Conservation (phyloP, 2,329 filamentous ascomycete genomes). For the Alternaria sp. region DNA sequence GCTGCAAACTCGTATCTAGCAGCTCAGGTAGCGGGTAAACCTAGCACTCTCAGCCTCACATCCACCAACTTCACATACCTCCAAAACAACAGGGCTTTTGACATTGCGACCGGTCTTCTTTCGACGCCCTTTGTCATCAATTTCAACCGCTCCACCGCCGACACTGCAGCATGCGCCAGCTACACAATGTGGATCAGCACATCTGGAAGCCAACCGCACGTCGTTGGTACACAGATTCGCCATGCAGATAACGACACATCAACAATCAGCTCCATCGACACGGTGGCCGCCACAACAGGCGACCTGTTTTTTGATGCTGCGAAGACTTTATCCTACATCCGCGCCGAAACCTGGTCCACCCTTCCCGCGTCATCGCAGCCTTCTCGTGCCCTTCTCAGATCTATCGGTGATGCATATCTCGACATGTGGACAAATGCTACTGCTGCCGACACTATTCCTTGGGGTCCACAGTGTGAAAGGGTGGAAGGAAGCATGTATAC, state of each 20-base stretch:
- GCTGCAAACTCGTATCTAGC: conserved; percentile 35
- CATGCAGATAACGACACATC: conserved; percentile 34
- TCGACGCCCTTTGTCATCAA: conserved; percentile 31
- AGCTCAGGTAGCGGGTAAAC: conserved; percentile 33
- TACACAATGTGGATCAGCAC: conserved; percentile 42
- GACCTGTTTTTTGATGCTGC: conserved; percentile 42
- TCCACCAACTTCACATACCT: conserved; percentile 38
- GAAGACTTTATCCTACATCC: conserved; percentile 38
- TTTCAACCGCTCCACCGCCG: conserved; percentile 37
- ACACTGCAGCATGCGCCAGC: conserved; percentile 36
- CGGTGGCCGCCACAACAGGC: conserved; percentile 39
- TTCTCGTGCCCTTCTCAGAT: conserved; percentile 37
- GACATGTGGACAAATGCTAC: conserved; percentile 45
- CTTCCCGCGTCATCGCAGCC: conserved; percentile 28
- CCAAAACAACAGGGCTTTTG: conserved; percentile 40
- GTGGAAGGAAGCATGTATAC: conserved; percentile 38
- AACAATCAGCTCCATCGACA: conserved; percentile 37
- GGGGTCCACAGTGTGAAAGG: conserved; percentile 40
- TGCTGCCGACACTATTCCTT: conserved; percentile 39
- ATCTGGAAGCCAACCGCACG: conserved; percentile 33
- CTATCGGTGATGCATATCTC: conserved; percentile 39
- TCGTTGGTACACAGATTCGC: conserved; percentile 39
- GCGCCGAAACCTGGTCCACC: conserved; percentile 35
- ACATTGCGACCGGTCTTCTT: conserved; percentile 32
- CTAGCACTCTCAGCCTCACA: conserved; percentile 28